A percentile compares a stretch with the other conserved stretches of the same genome.
Conservation (phyloP, 2,329 filamentous ascomycete species). For the Xenoacremonium recifei region DNA sequence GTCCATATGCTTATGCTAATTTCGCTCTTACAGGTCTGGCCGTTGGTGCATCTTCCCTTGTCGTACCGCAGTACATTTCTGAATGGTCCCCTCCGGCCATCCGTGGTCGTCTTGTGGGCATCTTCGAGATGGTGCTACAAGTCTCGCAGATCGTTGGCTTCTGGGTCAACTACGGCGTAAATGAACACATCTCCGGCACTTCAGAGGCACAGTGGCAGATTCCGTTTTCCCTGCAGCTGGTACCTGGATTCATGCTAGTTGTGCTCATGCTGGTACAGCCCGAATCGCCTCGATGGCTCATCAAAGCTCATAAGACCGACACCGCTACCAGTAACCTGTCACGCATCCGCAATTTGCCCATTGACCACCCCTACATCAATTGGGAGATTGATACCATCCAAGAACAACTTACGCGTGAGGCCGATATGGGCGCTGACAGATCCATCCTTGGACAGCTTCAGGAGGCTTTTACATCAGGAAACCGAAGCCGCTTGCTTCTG, state of each 20-base stretch:
- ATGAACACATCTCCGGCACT: slow-evolving; percentile 12
- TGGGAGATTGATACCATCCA: slow-evolving; percentile 12
- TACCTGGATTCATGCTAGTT: slow-evolving; percentile 23
- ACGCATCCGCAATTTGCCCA: slow-evolving; percentile 12
- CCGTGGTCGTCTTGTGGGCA: slow-evolving; percentile 51
- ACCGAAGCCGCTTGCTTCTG: slow-evolving; percentile 56
- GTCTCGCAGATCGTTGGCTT: slow-evolving; percentile 50
- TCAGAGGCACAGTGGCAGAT: slow-evolving; percentile 38
- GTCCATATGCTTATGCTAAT: slow-evolving; percentile 51
- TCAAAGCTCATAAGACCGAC: slow-evolving; percentile 4
- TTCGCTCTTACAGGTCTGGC: slow-evolving; percentile 48
- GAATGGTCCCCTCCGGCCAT: slow-evolving; percentile 54
- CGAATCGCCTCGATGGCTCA: slow-evolving; percentile 32
- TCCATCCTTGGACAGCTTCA: slow-evolving; percentile 4
- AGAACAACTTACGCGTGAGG: slow-evolving; percentile 13
- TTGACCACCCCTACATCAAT: slow-evolving; percentile 10
- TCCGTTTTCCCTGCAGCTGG: slow-evolving; percentile 31
- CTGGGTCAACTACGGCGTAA: slow-evolving; percentile 27
- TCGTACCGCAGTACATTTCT: slow-evolving; percentile 57
- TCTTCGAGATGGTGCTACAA: slow-evolving; percentile 51
- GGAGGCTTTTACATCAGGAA: slow-evolving; percentile 8
- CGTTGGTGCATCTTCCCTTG: slow-evolving; percentile 48
- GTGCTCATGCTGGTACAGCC: slow-evolving; percentile 28
- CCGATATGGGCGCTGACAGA: slow-evolving; percentile 2
- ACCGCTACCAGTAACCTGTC: slow-evolving; percentile 11